Evolutionary conservation across 257 asterid genomes (phyloP).

Genomic region (Nicotiana attenuata): DNA sequence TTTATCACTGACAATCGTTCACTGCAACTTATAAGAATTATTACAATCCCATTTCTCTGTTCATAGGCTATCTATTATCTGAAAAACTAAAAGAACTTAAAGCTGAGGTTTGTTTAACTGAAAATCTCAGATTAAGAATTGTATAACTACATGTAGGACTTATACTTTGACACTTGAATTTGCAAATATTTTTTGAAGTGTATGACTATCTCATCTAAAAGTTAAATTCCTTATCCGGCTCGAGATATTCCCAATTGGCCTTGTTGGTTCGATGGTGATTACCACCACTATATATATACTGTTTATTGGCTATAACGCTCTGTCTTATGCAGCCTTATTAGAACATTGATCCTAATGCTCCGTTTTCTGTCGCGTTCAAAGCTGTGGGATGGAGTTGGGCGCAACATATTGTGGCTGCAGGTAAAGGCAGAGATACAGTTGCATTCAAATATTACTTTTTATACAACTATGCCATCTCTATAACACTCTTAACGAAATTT

Average conservation of each 20-base stretch:
- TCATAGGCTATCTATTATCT: too few species aligned
- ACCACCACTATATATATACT: slow-evolving; percentile 39
- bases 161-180: too few species aligned
- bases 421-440: not conserved
- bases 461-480: not conserved
- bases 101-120: too few species aligned
- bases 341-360: slow-evolving; percentile 42
- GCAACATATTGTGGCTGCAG: slow-evolving; percentile 48
- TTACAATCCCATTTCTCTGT: too few species aligned
- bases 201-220: not conserved
- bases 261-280: slow-evolving; percentile 61
- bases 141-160: too few species aligned
- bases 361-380: slow-evolving; percentile 53
- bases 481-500: not conserved
- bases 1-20: too few species aligned
- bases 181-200: not conserved
- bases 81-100: too few species aligned
- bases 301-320: slow-evolving; percentile 46
- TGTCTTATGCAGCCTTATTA: slow-evolving; percentile 58
- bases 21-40: too few species aligned
- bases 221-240: slow-evolving; percentile 43
- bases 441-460: not conserved
- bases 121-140: too few species aligned
- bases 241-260: slow-evolving; percentile 57
- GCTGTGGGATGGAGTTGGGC: slow-evolving; percentile 61